Evolutionary conservation across 2,329 filamentous ascomycete genomes (phyloP), one percentile per base, ranked within the genome.

Genomic region (Monilinia fructigena): DNA sequence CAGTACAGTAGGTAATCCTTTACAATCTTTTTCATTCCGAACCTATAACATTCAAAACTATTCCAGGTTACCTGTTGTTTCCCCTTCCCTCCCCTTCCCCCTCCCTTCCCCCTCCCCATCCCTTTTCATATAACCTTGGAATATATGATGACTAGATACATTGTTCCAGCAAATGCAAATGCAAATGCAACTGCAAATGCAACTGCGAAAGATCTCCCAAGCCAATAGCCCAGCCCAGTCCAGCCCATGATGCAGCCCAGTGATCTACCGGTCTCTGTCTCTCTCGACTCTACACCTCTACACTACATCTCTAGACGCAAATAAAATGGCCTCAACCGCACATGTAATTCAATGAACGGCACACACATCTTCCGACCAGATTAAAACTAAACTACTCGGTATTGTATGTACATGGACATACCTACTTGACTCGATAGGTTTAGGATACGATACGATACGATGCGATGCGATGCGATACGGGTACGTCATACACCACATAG

Each of bases 1-100:
- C 28, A 28, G 28, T 4, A 1, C 28, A 28, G 28, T 28, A 35
- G 23, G 31, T 6, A 35, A 35, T 35, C 31, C 31, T 35, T 35
- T 59, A 26, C 35, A 35, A 60, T 60, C 56, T 48, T 59, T 60
- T 35, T 28, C 28, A 60, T 48, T 60, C 56, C 56, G 26, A 59
- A 59, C 26, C 42, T 59, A 16, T 47, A 2, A 47, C 11, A n/a
- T 59, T 31, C 55, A 20, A 58, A 58, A 47, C 18, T 23, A 23
- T 23, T 23, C 23, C 23, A 23, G 31, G 26, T 28, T 12, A 42
- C 40, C 42, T 47, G 47, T 48, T 45, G 31, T 47, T 35, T 35
- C 31, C 31, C 31, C 6, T 35, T 35, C 31, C 31, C 31, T 5
- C 31, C 6, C 6, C 31, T 35, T 8, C 31, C 31, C 7, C 7